Conservation (phyloP, 2,329 filamentous ascomycete species). For the Rutstroemia sydowiana region DNA sequence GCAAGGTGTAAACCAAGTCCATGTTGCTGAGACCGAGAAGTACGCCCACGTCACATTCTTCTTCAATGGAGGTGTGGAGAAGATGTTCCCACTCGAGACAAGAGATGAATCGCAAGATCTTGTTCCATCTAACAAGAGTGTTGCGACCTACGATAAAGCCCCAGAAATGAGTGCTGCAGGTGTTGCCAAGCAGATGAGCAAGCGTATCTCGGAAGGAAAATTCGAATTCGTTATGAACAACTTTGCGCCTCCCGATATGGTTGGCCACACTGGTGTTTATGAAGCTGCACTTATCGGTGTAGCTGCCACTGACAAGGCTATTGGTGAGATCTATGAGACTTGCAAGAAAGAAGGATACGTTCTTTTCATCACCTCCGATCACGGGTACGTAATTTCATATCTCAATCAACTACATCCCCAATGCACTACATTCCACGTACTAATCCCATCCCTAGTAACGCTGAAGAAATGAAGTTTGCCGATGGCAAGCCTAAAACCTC, state of each 20-base stretch:
- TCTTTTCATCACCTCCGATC: constrained; percentile 92
- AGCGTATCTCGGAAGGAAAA: constrained; percentile 75
- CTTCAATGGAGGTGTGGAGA: constrained; percentile 98
- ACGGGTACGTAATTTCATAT: constrained; percentile 56
- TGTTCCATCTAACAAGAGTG: constrained; percentile 81
- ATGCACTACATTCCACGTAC: neutral
- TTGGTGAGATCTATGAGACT: constrained; percentile 83
- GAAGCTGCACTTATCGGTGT: constrained; percentile 83
- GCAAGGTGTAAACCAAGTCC: constrained; percentile 84
- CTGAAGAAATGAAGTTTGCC: constrained; percentile 97
- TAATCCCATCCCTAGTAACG: constrained; percentile 48
- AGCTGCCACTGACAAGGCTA: constrained; percentile 84
- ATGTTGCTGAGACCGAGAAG: constrained; percentile 98
- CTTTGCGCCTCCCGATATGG: constrained; percentile 98
- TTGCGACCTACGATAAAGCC: constrained; percentile 89
- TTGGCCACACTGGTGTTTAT: constrained; percentile 96
- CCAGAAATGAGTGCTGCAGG: constrained; percentile 92
- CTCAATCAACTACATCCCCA: neutral
- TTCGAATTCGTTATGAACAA: constrained; percentile 99
- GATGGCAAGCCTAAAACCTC: constrained; percentile 96
- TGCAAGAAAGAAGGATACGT: constrained; percentile 92
- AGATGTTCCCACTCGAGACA: constrained; percentile 85
- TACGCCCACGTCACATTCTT: constrained; percentile 99
- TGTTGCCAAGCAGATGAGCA: constrained; percentile 82
- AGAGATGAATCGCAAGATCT: constrained; percentile 74